Evolutionary conservation across 106 monocot species (phyloP).

Genomic region (Apostasia ramifera): DNA sequence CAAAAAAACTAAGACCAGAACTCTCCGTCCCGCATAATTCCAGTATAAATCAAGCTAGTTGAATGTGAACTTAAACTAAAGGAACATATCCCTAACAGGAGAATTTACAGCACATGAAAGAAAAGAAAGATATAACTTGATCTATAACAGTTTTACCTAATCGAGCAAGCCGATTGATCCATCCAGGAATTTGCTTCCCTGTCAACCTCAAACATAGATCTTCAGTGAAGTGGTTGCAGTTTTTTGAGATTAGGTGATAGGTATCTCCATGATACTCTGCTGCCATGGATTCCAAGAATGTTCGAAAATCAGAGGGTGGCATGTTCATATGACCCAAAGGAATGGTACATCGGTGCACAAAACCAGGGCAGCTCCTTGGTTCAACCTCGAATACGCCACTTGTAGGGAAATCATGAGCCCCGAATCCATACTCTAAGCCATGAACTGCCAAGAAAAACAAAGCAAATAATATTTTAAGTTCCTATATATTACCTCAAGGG

Average conservation of each 20-base stretch:
- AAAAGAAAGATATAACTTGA: no score
- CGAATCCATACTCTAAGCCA: constrained; percentile 63
- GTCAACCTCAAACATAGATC: constrained; percentile 57
- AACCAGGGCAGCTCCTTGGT: constrained; percentile 62
- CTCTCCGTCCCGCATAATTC: no score
- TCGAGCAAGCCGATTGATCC: constrained; percentile 90
- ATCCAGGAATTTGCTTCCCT: constrained; percentile 66
- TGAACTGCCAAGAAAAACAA: constrained; percentile 25
- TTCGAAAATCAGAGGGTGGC: constrained; percentile 41
- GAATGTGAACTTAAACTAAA: no score
- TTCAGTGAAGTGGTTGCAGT: constrained; percentile 96
- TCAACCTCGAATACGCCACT: constrained; percentile 74
- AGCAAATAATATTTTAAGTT: no score
- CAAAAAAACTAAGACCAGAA: no score
- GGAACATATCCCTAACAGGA: no score
- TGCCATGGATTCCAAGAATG: constrained; percentile 55
- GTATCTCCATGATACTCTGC: constrained; percentile 85
- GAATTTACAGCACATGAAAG: no score
- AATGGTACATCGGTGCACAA: constrained; percentile 66
- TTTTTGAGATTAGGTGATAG: constrained; percentile 90
- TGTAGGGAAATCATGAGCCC: constrained; percentile 58
- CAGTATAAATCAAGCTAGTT: no score
- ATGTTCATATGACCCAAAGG: constrained; percentile 45
- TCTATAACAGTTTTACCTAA: constrained; percentile 31
- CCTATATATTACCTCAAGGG: no score